Evolutionary conservation across 352 stramenopile species (phyloP), one percentile per base, ranked within the genome.

Genomic region (Pythium coloratum): DNA sequence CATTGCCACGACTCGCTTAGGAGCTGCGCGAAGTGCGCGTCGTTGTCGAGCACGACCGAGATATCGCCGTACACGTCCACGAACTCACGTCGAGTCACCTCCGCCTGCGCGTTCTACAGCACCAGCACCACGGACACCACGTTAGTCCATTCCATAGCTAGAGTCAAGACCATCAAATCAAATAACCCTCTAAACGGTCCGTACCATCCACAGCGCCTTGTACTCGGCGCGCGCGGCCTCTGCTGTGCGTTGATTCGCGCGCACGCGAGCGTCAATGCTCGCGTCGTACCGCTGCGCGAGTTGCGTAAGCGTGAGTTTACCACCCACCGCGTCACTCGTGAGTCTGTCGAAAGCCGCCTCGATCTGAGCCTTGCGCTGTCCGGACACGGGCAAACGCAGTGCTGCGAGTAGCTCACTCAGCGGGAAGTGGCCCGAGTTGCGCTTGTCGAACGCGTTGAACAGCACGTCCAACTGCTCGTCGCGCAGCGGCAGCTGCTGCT

Each of bases 381-480:
- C 61, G 0, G 69, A 67, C 3, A 91, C 51, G 10, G 76, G 70
- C 20, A 71, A 32, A 1, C 84, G 84, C 50, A 93, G 53, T 24
- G 61, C 61, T 14, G 68, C 69, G 20, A 93, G 71, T 14, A 95
- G 55, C 0, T 78, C 68, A 6, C 28, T 46, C 1, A 92, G 54
- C 2, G 76, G 71, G 61, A 95, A 83, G 60, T 86, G 82, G 24
- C 86, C 86, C 4, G 74, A 70, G 69, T 84, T 88, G 28, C 77
- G 75, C 64, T 87, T 87, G 70, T 93, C 88, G 49, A 91, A 87
- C 33, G 69, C 76, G 59, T 88, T 72, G 24, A 94, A 86, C 33
- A 91, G 69, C 58, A 92, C 58, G 32, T 94, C 84, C 13, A 91
- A 69, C 42, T 95, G 88, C 46, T 93, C 88, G 51, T 91, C 81